Evolutionary conservation across 2,329 filamentous ascomycete species (phyloP), one percentile per base, ranked within the genome.

Genomic region (Fusarium oxysporum): DNA sequence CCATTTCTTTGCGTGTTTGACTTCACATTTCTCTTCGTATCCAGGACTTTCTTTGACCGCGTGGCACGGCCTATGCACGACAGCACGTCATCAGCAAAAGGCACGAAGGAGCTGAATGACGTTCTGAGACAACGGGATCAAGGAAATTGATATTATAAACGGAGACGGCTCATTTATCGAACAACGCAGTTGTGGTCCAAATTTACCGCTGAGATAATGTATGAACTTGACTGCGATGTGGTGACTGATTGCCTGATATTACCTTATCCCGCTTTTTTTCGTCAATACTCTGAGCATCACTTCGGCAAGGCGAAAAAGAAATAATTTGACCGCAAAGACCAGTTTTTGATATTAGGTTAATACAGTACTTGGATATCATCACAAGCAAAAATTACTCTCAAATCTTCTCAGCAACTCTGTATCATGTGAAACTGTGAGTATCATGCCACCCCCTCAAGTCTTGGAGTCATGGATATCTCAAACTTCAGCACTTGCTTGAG

Each of bases 51-150:
- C 48, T 43, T 48, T 57, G 23, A 33, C 41, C 35, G 43, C 35
- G 30, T 35, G 37, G 17, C 30, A 41, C 40, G 21, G 43, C 57
- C 35, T 33, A 23, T 40, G 28, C 35, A 53, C 17, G n/a, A 33
- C 37, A 37, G 55, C 55, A 73, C 70, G 70, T 70, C 70, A 72
- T 72, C 51, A 70, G n/a, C 19, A 30, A 33, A 50, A 8, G 30
- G 48, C 28, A 44, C 17, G 25, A 33, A 51, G n/a, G 30, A 53
- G 43, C 32, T 38, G 32, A 56, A 55, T 51, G 54, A 41, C 51
- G 44, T 59, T 56, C 33, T 53, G 48, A 71, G 53, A 69, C 43
- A 71, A 30, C 28, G 9, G 32, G 16, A 48, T 53, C 21, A 60
- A 43, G 30, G n/a, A 53, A 41, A 19, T 33, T 21, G 0, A 40